A percentile compares a stretch with the other conserved stretches of the same genome.
Conservation (phyloP, 352 stramenopile genomes). For the Phytopythium litorale region DNA sequence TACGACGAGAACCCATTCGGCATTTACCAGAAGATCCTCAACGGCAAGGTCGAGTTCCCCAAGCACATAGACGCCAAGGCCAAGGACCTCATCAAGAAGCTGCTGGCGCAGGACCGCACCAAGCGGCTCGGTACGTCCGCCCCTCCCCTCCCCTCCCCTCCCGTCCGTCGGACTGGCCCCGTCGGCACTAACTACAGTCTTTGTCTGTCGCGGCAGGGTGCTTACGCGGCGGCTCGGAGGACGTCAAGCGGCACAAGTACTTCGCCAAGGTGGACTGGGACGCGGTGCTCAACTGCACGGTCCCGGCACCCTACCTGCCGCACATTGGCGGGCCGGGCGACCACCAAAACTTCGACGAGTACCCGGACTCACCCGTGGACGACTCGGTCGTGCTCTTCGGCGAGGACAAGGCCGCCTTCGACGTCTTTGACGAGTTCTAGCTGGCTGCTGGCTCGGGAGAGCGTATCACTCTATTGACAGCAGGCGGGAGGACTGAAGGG, state of each 20-base stretch:
- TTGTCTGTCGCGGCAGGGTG: too few relatives aligned
- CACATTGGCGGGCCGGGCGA: conserved; percentile 80
- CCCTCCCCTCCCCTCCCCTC: not conserved
- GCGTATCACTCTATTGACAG: conserved; percentile 1
- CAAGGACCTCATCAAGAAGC: conserved; percentile 91
- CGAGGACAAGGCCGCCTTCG: conserved; percentile 80
- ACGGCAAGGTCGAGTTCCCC: conserved; percentile 88
- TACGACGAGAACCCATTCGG: conserved; percentile 92
- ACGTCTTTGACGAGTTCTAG: conserved; percentile 88
- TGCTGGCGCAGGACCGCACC: conserved; percentile 87
- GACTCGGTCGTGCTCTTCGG: conserved; percentile 79
- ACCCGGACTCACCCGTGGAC: conserved; percentile 89
- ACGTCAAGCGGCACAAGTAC: conserved; percentile 94
- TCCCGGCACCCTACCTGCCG: conserved; percentile 82
- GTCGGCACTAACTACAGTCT: too few relatives aligned
- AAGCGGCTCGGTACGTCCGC: conserved; percentile 74
- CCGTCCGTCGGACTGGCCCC: too few relatives aligned
- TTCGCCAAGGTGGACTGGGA: conserved; percentile 87
- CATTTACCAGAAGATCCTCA: conserved; percentile 94
- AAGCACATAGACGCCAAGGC: conserved; percentile 88
- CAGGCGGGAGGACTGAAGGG: not conserved
- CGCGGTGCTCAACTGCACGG: conserved; percentile 61
- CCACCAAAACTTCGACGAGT: conserved; percentile 93
- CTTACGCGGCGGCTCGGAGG: conserved; percentile 85
- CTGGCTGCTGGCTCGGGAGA: not conserved